Percentiles rank a stretch among this genome's conserved stretches.
Conservation (phyloP, 1,284 basidiomycete genomes). For the Pseudozyma flocculosa region DNA sequence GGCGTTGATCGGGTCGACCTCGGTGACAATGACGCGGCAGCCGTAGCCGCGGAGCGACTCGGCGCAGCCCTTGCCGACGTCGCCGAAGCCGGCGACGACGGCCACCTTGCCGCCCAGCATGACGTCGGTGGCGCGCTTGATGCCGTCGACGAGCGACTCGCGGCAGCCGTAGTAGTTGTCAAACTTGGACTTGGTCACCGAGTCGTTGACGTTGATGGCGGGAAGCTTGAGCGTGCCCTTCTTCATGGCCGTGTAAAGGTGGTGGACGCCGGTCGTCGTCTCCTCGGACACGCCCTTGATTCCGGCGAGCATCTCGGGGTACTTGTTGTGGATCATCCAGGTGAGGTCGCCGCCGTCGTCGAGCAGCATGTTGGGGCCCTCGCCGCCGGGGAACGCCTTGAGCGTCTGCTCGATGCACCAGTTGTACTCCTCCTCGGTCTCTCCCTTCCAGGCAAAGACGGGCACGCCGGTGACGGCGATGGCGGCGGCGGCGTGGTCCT, state of each 20-base stretch:
- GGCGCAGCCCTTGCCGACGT: conserved; percentile 98
- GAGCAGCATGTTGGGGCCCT: conserved; percentile 97
- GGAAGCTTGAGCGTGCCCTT: conserved; percentile 95
- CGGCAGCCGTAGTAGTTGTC: conserved; percentile 72
- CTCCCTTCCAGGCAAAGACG: conserved; percentile 99
- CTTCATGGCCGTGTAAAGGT: conserved; percentile 95
- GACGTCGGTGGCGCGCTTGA: conserved; percentile 99
- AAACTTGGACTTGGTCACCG: conserved; percentile 99
- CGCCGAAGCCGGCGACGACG: conserved; percentile 97
- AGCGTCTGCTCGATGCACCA: conserved; percentile 96
- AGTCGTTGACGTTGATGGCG: conserved; percentile 94
- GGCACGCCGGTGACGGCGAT: conserved; percentile 98
- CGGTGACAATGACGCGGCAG: conserved; percentile 91
- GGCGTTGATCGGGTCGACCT: conserved; percentile 99
- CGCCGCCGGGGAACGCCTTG: conserved; percentile 72
- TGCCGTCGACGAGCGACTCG: conserved; percentile 98
- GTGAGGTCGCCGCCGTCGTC: conserved; percentile 99
- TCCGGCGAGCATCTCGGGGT: conserved; percentile 53
- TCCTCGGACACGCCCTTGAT: conserved; percentile 91
- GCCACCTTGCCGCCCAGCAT: conserved; percentile 99
- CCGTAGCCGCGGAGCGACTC: conserved; percentile 96
- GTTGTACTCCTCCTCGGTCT: conserved; percentile 97
- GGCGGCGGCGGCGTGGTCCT: conserved; percentile 94
- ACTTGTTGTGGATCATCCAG: conserved; percentile 87
- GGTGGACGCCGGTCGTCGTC: conserved; percentile 99